Base-by-base conservation (phyloP, 2,329 filamentous ascomycete species). In the Phaeosphaeria sp. region DNA sequence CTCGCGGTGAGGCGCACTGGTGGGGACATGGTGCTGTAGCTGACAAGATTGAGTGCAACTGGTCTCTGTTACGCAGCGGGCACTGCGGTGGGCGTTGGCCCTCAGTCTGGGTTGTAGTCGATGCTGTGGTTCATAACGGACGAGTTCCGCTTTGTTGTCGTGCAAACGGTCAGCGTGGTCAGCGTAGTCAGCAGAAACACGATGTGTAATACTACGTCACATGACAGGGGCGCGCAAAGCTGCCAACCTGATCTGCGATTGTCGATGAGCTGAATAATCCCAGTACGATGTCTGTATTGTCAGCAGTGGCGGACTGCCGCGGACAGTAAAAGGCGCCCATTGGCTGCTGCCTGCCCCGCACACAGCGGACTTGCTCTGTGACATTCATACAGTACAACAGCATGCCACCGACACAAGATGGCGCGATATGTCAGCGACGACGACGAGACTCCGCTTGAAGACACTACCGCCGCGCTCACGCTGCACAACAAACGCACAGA, bases 401-500 rank as follows among this genome's bases (percentile, higher is more conserved):
- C 18, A 44, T n/a, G 18, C 7, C 18, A 44, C 8, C 42, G 9
- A 21, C 11, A 22, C 30, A 52, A 8, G 3, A 74, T 73, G 71
- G 63, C 64, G 30, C 71, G 67, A 47, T 48, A 68, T 49, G 50
- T 57, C 44, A 59, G 53, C 57, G 56, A 67, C 58, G 72, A 79
- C 33, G 72, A 78, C 4, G 81, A 81, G 53, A 36, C 30, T 3
- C 80, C 81, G 5, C 74, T 85, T 13, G 76, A 83, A 25, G 82
- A 83, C 59, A 78, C 77, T n/a, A 86, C 84, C 2, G 79, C 79
- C 48, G 71, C 77, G 1, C 74, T 87, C 15, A 68, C 77, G 1
- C 76, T 85, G 22, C 79, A 73, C 48, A 86, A 84, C 7, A 87
- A 85, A 67, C 82, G 82, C 52, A 85, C 81, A 6, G 79, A 83